Conservation (phyloP, 306 rosid genomes). For the Trichosanthes cucumerina region DNA sequence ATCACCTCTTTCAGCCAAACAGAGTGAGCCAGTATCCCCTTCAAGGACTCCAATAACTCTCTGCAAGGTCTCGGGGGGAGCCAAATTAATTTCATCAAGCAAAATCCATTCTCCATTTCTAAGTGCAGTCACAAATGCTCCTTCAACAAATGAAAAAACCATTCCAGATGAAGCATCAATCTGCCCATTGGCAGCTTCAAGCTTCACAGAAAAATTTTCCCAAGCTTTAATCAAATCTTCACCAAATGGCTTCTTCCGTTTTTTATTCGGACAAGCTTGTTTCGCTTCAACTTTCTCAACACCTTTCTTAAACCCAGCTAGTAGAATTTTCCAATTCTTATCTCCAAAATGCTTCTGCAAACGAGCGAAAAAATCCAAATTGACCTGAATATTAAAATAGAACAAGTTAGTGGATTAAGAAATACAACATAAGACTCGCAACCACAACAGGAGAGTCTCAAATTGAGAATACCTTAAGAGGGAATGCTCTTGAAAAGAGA, state of each 20-base stretch:
- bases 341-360: slow-evolving; percentile 25
- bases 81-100: slow-evolving; percentile 97
- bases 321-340: slow-evolving; percentile 48
- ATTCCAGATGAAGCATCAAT: slow-evolving; percentile 48
- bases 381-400: slow-evolving; percentile 36
- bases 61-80: slow-evolving; percentile 93
- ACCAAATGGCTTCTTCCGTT: slow-evolving; percentile 49
- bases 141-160: slow-evolving; percentile 92
- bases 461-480: slow-evolving; percentile 36
- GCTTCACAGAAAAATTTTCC: slow-evolving; percentile 49
- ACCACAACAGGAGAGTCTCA: neutral
- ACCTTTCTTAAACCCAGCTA: slow-evolving; percentile 34
- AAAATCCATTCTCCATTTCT: slow-evolving; percentile 88
- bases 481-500: slow-evolving; percentile 40
- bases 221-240: slow-evolving; percentile 52
- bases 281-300: slow-evolving; percentile 24
- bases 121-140: slow-evolving; percentile 82
- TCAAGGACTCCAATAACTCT: slow-evolving; percentile 83
- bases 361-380: slow-evolving; percentile 16
- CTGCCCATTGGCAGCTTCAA: slow-evolving; percentile 33
- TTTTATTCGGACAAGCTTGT: slow-evolving; percentile 28
- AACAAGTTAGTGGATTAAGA: slow-evolving; percentile 5
- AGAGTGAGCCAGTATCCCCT: slow-evolving; percentile 71
- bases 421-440: slow-evolving; percentile 6
- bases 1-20: slow-evolving; percentile 96